Evolutionary conservation across 371 early-diverging fungal genomes (phyloP).

Genomic region (Fennellomyces sp.): DNA sequence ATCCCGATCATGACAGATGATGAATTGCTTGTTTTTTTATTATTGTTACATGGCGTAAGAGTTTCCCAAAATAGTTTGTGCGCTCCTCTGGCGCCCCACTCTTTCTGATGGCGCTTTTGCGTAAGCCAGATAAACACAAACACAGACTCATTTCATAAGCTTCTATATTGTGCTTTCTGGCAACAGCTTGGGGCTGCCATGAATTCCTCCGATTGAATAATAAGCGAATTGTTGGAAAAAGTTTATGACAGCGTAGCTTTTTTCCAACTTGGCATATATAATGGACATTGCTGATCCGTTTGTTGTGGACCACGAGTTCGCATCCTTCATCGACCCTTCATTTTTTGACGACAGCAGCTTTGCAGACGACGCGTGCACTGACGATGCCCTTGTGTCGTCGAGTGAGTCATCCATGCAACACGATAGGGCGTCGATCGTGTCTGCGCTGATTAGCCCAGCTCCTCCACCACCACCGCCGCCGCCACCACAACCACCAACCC

Average conservation of each 20-base stretch:
- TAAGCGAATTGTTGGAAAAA: background rate
- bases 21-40: background rate
- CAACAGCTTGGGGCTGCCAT: background rate
- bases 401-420: too few relatives aligned
- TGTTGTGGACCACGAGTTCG: slow-evolving; percentile 5
- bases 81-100: background rate
- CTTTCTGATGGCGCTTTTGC: too few relatives aligned
- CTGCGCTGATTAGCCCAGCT: background rate
- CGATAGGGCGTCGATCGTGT: background rate
- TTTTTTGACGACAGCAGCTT: slow-evolving; percentile 2
- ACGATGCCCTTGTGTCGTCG: too few relatives aligned
- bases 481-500: background rate
- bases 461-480: background rate
- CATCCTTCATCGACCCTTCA: slow-evolving; percentile 8
- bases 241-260: background rate
- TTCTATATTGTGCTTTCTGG: background rate
- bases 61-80: too few relatives aligned
- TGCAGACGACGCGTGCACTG: background rate
- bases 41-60: too few relatives aligned
- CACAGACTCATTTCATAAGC: background rate
- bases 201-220: slow-evolving; percentile 3
- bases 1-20: slow-evolving; percentile 4
- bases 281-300: slow-evolving; percentile 6
- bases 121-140: too few relatives aligned
- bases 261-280: background rate